phyloP scores from a whole-genome alignment of 1,284 basidiomycete species.

The Sanghuangporus weigelae region DNA sequence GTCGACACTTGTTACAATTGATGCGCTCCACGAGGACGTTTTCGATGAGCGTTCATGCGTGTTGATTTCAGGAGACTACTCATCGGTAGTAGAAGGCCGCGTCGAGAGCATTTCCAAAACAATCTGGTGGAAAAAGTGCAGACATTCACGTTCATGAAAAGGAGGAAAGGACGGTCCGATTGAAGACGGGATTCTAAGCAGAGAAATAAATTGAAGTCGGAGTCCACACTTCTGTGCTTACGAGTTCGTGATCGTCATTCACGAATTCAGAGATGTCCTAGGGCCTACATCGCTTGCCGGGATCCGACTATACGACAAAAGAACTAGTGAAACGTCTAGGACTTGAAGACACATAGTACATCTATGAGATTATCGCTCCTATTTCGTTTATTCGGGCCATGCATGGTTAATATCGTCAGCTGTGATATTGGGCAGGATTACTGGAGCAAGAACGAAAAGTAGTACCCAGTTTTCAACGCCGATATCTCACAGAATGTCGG shows the following conservation, averaged over 20 bases:
- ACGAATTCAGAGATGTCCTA: background rate
- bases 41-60: background rate
- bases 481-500: no score
- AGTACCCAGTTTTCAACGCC: no score
- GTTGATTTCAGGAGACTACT: background rate
- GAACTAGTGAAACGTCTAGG: slow-evolving; percentile 40
- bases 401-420: no score
- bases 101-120: background rate
- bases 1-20: slow-evolving; percentile 21
- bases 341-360: no score
- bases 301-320: slow-evolving; percentile 32
- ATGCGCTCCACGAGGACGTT: slow-evolving; percentile 29
- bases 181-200: no score
- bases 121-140: background rate
- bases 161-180: no score
- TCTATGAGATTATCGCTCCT: no score
- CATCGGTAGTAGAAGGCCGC: background rate
- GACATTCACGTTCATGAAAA: background rate
- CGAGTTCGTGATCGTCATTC: background rate
- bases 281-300: slow-evolving; percentile 5
- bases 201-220: background rate
- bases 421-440: no score
- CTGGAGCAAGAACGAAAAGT: no score
- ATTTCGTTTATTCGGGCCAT: no score
- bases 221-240: background rate